Evolutionary conservation across 192 early-diverging fungal genomes (phyloP).

Genomic region (Entrophospora sp.): DNA sequence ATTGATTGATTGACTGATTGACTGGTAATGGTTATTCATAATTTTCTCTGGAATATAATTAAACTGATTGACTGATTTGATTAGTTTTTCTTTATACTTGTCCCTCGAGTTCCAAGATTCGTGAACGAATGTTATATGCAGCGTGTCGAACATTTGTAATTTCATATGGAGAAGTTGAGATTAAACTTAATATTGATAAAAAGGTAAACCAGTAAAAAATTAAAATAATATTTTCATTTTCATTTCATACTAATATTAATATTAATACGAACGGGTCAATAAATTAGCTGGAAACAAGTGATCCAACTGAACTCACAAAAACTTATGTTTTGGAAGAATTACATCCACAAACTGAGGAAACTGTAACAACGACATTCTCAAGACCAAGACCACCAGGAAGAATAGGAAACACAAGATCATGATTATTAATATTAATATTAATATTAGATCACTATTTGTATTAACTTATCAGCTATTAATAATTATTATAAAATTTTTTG

Average conservation of each 20-base stretch:
- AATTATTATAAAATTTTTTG: too few relatives aligned
- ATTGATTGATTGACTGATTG: too few relatives aligned
- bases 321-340: slow-evolving; percentile 48
- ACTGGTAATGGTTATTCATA: too few relatives aligned
- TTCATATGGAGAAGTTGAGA: slow-evolving; percentile 40
- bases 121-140: slow-evolving; percentile 87
- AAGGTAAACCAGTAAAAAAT: slow-evolving; percentile 30
- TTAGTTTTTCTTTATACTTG: slow-evolving; percentile 87
- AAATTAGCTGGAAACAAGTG: slow-evolving; percentile 50
- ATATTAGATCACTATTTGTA: too few relatives aligned
- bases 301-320: slow-evolving; percentile 46
- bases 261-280: too few relatives aligned
- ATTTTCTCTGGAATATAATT: background rate
- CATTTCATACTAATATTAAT: too few relatives aligned
- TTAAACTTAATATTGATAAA: slow-evolving; percentile 48
- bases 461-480: too few relatives aligned
- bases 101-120: slow-evolving; percentile 71
- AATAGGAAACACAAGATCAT: too few relatives aligned
- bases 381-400: slow-evolving; percentile 15
- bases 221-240: background rate
- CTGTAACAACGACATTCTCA: background rate
- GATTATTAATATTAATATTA: too few relatives aligned
- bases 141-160: slow-evolving; percentile 59
- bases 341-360: slow-evolving; percentile 21
- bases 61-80: background rate